phyloP scores from a whole-genome alignment of 805 yeast species.

The Cyberlindnera amylophila region DNA sequence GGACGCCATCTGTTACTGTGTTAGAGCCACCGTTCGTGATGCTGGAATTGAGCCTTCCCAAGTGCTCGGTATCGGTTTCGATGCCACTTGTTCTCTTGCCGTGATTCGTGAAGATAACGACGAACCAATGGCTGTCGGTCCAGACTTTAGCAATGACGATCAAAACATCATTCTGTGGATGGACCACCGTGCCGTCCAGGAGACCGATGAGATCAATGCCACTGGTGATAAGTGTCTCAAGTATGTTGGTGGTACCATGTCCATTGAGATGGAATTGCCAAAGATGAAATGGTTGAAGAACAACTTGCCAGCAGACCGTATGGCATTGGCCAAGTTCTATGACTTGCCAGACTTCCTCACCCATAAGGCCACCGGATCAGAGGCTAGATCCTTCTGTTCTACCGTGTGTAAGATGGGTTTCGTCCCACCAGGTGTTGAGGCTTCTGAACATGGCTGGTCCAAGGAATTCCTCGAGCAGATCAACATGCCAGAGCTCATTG shows the following conservation, averaged over 20 bases:
- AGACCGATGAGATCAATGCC: conserved; percentile 76
- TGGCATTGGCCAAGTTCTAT: conserved; percentile 69
- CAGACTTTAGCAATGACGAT: conserved; percentile 66
- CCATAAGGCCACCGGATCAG: conserved; percentile 83
- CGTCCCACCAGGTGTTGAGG: conserved; percentile 89
- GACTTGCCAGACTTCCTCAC: conserved; percentile 92
- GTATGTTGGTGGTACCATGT: conserved; percentile 97
- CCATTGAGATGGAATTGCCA: conserved; percentile 97
- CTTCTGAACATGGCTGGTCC: conserved; percentile 86
- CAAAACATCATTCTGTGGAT: conserved; percentile 95
- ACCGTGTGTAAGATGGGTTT: conserved; percentile 95
- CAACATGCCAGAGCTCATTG: conserved; percentile 73
- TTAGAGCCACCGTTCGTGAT: conserved; percentile 67
- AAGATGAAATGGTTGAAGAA: conserved; percentile 95
- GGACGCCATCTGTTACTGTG: conserved; percentile 82
- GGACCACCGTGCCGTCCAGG: conserved; percentile 92
- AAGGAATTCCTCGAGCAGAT: conserved; percentile 64
- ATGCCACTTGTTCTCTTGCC: conserved; percentile 95
- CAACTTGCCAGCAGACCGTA: conserved; percentile 61
- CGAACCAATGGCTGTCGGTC: conserved; percentile 85
- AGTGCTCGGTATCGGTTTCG: conserved; percentile 89
- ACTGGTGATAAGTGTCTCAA: conserved; percentile 76
- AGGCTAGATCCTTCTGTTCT: conserved; percentile 85
- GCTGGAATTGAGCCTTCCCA: conserved; percentile 64
- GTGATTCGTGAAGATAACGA: conserved; percentile 64